These are phyloP conservation scores for Podosphaera xanthii DNA, from an alignment of 2,329 filamentous ascomycete genomes.

Conservation along the genomic window DNA sequence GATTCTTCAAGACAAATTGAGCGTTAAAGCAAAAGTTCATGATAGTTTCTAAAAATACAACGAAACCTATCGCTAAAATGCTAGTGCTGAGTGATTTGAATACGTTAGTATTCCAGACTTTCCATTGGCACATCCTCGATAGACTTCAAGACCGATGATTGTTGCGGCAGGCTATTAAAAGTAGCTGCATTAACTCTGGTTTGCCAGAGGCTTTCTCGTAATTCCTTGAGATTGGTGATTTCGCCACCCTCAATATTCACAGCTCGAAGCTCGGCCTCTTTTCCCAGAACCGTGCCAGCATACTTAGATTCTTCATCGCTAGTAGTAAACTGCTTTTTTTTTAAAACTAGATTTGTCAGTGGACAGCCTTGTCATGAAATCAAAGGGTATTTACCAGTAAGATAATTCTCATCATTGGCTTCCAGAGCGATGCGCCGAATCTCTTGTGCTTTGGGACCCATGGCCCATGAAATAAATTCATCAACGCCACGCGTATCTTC, in stretches of 20 bases:
- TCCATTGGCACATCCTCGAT: slow-evolving; percentile 15
- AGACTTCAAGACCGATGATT: slow-evolving; percentile 15
- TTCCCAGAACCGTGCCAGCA: slow-evolving; percentile 63
- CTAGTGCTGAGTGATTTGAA: too few relatives aligned
- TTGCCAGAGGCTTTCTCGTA: slow-evolving; percentile 25
- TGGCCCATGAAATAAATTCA: slow-evolving; percentile 59
- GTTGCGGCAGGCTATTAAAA: slow-evolving; percentile 9
- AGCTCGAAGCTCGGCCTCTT: slow-evolving; percentile 43
- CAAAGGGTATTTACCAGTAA: slow-evolving; percentile 27
- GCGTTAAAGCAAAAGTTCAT: too few relatives aligned
- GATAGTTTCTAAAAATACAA: too few relatives aligned
- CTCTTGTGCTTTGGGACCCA: slow-evolving; percentile 50
- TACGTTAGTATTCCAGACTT: slow-evolving; percentile 10
- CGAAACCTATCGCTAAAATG: too few relatives aligned
- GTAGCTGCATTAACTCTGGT: slow-evolving; percentile 4
- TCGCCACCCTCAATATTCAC: slow-evolving; percentile 61
- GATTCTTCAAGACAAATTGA: too few relatives aligned
- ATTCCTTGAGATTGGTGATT: slow-evolving; percentile 41
- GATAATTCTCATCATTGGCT: slow-evolving; percentile 46
- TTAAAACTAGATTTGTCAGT: slow-evolving; percentile 34
- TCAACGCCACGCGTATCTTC: slow-evolving; percentile 62
- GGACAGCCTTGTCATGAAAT: neutral
- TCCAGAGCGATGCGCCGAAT: slow-evolving; percentile 61
- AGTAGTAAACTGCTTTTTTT: slow-evolving; percentile 84
- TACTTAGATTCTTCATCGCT: slow-evolving; percentile 72